Evolutionary conservation across 108 stramenopile species (phyloP), one percentile per base, ranked within the genome.

Genomic region (Fragilaria crotonensis): DNA sequence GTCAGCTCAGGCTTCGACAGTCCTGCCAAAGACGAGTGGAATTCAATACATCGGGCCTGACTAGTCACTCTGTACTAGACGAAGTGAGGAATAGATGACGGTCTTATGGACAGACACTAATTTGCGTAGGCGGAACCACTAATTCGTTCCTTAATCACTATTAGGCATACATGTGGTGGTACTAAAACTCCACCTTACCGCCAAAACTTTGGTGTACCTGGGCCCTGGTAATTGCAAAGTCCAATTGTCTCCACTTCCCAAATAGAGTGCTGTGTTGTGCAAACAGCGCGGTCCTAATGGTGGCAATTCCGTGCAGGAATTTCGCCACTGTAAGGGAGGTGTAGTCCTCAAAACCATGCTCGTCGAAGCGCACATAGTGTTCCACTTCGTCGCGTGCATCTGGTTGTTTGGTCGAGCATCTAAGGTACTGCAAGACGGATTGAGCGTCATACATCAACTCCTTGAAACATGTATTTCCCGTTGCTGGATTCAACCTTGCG

Each of bases 251-350:
- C 69, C 68, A 85, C 57, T 84, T 85, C 7, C 86, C 90, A 74
- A 81, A 91, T 30, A 71, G 69, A 61, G 87, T 81, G 25, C 46
- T 56, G 7, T 74, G 71, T 56, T 79, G 82, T 25, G 48, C 25
- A 23, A 50, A 54, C 30, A 75, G 55, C n/a, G 79, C 79, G 26
- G 73, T 60, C 0, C 79, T 64, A 29, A 82, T 72, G 0, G 84
- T 54, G 50, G 77, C 87, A 7, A 90, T 82, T 4, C 78, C 87
- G 67, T 94, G 89, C 14, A 94, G 64, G 26, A 90, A 71, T 62
- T 90, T 90, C 0, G 93, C 69, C 32, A 83, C 48, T 25, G 73
- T 73, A 18, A 87, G 63, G 14, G 81, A 64, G 23, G 80, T 76
- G 68, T 93, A 93, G 57, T 89, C 87, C 3, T 36, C 9, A 25